phyloP scores from a whole-genome alignment of 345 rosid genomes.

The Melaleuca alternifolia region DNA sequence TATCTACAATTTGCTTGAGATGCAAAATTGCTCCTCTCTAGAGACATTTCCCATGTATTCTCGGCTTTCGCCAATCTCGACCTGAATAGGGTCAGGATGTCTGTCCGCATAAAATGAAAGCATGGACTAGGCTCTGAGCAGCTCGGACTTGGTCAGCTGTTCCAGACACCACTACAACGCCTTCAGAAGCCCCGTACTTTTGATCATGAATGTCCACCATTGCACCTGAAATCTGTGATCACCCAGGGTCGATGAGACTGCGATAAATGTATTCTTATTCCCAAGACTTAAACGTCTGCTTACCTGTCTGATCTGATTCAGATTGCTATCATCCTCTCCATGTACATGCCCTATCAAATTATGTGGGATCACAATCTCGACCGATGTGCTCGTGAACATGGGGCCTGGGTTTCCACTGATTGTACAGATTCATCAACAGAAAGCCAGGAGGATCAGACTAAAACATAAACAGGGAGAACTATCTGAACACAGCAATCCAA shows the following conservation, averaged over 20 bases:
- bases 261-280: background rate
- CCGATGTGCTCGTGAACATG: slow-evolving; percentile 18
- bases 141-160: slow-evolving; percentile 50
- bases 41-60: background rate
- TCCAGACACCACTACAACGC: slow-evolving; percentile 49
- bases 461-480: background rate
- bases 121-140: slow-evolving; percentile 71
- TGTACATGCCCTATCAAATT: slow-evolving; percentile 43
- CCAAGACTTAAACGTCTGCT: slow-evolving; percentile 1
- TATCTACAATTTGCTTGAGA: background rate
- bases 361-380: slow-evolving; percentile 65
- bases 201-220: slow-evolving; percentile 59
- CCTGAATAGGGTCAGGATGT: slow-evolving; percentile 1
- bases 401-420: slow-evolving; percentile 40
- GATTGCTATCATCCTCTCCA: slow-evolving; percentile 54
- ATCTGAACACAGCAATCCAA: background rate
- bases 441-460: background rate
- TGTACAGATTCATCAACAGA: background rate
- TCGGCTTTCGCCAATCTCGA: background rate
- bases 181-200: slow-evolving; percentile 53
- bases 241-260: background rate
- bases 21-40: background rate
- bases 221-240: slow-evolving; percentile 58
- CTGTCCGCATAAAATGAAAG: slow-evolving; percentile 49
- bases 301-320: slow-evolving; percentile 62